A percentile compares a stretch with the other conserved stretches of the same genome.
phyloP scores from a whole-genome alignment of 1,284 basidiomycete species.

The Pseudomicrostroma phylloplanum region DNA sequence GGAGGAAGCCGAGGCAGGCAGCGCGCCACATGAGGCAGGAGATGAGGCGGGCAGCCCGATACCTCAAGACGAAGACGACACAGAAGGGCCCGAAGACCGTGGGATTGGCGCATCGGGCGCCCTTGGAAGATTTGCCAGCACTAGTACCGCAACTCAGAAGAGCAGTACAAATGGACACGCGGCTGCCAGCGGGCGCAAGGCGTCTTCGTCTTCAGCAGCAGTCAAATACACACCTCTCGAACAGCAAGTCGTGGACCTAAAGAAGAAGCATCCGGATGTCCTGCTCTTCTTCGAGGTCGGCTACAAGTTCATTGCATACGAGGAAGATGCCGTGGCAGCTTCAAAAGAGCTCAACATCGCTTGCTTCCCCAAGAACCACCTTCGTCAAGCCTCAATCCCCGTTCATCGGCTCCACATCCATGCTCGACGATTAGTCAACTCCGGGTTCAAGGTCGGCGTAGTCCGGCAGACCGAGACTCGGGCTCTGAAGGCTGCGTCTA shows the following conservation, averaged over 20 bases:
- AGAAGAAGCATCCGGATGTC: slow-evolving; percentile 60
- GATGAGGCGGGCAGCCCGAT: not conserved
- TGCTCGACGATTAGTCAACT: slow-evolving; percentile 70
- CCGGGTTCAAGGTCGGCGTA: slow-evolving; percentile 78
- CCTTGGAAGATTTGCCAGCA: too few species aligned
- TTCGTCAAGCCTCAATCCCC: slow-evolving; percentile 70
- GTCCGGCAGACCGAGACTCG: slow-evolving; percentile 80
- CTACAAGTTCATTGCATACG: slow-evolving; percentile 65
- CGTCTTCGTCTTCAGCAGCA: slow-evolving; percentile 56
- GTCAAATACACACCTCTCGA: slow-evolving; percentile 57
- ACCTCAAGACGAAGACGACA: too few species aligned
- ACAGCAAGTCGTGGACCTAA: slow-evolving; percentile 44
- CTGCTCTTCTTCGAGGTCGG: slow-evolving; percentile 70
- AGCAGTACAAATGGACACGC: too few species aligned
- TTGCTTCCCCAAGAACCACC: slow-evolving; percentile 9
- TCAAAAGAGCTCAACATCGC: slow-evolving; percentile 71
- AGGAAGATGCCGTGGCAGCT: slow-evolving; percentile 81
- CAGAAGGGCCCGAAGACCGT: too few species aligned
- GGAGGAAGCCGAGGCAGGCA: not conserved
- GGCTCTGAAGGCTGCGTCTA: slow-evolving; percentile 74
- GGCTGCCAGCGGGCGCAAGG: not conserved
- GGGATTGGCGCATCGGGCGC: too few species aligned
- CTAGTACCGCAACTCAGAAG: too few species aligned
- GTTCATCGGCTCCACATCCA: slow-evolving; percentile 74
- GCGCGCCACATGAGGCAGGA: not conserved